These are phyloP conservation scores for Beauveria sp. DNA, from an alignment of 2,329 filamentous ascomycete genomes.

Conservation along the genomic window DNA sequence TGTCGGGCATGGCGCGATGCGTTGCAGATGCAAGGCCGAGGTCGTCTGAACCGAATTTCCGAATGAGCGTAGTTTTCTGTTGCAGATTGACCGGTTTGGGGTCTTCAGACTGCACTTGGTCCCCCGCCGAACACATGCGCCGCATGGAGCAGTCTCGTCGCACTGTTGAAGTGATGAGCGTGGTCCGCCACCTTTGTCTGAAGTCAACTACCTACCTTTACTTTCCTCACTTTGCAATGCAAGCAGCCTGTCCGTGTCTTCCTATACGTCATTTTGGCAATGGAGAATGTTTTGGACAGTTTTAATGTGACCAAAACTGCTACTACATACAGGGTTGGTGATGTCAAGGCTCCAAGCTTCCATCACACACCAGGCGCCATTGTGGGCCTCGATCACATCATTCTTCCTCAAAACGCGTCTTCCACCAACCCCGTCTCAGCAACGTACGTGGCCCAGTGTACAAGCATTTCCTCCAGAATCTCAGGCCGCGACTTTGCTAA, in stretches of 20 bases:
- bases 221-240: not conserved
- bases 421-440: constrained; percentile 16
- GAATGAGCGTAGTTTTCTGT: not conserved
- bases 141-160: not conserved
- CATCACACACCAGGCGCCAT: not conserved
- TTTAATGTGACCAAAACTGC: not conserved
- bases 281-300: not conserved
- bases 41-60: not conserved
- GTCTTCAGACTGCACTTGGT: not conserved
- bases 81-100: not conserved
- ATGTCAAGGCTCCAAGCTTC: not conserved
- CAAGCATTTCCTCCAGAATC: constrained; percentile 38
- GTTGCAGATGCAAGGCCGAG: not conserved
- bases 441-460: constrained; percentile 50
- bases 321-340: not conserved
- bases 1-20: not conserved
- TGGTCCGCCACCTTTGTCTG: not conserved
- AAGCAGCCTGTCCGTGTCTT: not conserved
- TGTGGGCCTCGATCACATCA: constrained; percentile 1
- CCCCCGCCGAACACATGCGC: not conserved
- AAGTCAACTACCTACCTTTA: not conserved
- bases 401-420: not conserved
- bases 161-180: not conserved
- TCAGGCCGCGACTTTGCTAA: constrained; percentile 27
- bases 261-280: not conserved